Evolutionary conservation across 352 stramenopile species (phyloP).

Genomic region (Pythium aphanidermatum): DNA sequence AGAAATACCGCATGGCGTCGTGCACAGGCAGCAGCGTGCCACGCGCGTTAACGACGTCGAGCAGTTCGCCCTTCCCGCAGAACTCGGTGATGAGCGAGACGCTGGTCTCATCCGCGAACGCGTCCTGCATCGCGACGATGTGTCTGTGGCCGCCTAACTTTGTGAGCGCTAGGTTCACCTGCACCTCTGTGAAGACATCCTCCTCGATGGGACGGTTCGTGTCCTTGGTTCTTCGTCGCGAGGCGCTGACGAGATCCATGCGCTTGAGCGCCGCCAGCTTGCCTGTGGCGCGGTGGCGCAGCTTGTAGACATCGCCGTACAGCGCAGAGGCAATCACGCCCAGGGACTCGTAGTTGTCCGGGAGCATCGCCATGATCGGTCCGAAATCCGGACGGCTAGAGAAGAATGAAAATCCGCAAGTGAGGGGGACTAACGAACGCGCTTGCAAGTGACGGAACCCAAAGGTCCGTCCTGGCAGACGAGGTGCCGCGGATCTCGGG

Average conservation of each 20-base stretch:
- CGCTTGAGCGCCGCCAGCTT: conserved; percentile 74
- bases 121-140: conserved; percentile 61
- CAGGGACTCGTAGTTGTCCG: conserved; percentile 43
- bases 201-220: conserved; percentile 49
- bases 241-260: conserved; percentile 58
- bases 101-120: conserved; percentile 50
- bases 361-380: neutral
- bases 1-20: conserved; percentile 50
- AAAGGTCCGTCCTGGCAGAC: too few species aligned
- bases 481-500: too few species aligned
- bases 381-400: too few species aligned
- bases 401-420: conserved; percentile 3
- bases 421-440: too few species aligned
- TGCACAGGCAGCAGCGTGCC: conserved; percentile 22
- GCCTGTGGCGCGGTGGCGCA: conserved; percentile 36
- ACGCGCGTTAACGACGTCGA: conserved; percentile 59
- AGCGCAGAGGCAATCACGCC: conserved; percentile 59
- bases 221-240: conserved; percentile 40
- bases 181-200: conserved; percentile 62
- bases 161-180: conserved; percentile 56
- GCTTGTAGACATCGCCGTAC: conserved; percentile 66
- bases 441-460: too few species aligned
- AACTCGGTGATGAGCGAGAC: conserved; percentile 71
- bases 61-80: conserved; percentile 60
- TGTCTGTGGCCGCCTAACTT: conserved; percentile 57